Percentiles rank a stretch among this genome's conserved stretches.
phyloP scores from a whole-genome alignment of 179 eudicot species.

The Silene coronaria region DNA sequence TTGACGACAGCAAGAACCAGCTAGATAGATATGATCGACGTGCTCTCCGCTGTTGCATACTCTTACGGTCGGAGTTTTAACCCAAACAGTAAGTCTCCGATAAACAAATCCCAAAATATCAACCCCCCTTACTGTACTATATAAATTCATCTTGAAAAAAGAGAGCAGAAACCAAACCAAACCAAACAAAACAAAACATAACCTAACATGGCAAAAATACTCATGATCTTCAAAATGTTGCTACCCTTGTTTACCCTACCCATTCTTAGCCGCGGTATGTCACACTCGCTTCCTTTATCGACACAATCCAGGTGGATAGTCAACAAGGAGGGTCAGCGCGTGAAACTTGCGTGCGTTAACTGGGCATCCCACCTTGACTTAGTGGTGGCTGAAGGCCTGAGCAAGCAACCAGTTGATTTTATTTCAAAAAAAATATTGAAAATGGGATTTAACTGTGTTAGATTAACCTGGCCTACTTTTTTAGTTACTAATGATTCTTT shows the following conservation, averaged over 20 bases:
- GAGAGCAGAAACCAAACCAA: too few species aligned
- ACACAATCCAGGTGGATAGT: slow-evolving; percentile 80
- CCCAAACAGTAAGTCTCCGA: too few species aligned
- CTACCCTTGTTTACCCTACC: slow-evolving; percentile 16
- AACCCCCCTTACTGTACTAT: too few species aligned
- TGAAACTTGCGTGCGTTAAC: slow-evolving; percentile 75
- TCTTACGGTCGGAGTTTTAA: too few species aligned
- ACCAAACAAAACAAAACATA: not conserved
- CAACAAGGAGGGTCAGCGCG: slow-evolving; percentile 51
- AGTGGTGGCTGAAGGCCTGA: slow-evolving; percentile 78
- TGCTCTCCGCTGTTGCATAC: too few species aligned
- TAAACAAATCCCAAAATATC: too few species aligned
- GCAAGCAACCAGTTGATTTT: slow-evolving; percentile 52
- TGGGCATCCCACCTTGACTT: slow-evolving; percentile 75
- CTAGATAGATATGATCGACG: too few species aligned
- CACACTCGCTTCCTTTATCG: slow-evolving; percentile 39
- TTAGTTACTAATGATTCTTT: slow-evolving; percentile 55
- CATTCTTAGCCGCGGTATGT: not conserved
- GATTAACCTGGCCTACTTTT: slow-evolving; percentile 80
- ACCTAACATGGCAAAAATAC: slow-evolving; percentile 11
- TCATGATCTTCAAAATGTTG: not conserved
- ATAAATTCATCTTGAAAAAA: too few species aligned
- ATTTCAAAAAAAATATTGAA: slow-evolving; percentile 41
- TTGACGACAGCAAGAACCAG: too few species aligned
- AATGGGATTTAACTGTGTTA: slow-evolving; percentile 83